Base-by-base conservation (phyloP, 2,329 filamentous ascomycete species). In the Exophiala spinifera region DNA sequence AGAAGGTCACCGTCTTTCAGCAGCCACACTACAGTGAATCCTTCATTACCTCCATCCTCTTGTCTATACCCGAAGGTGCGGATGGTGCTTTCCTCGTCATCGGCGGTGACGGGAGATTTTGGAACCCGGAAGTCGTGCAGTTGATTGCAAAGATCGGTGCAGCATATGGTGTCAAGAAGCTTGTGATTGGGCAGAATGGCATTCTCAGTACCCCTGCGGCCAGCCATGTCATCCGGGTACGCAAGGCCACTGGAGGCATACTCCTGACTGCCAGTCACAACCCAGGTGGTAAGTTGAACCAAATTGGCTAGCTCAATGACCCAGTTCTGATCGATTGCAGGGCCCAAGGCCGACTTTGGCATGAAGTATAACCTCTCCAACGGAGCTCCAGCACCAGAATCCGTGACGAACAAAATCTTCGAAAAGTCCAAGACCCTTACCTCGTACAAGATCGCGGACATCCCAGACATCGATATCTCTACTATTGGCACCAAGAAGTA, bases 361-460 rank as follows among this genome's bases (percentile, higher is more conserved):
- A 99, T 99, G 85, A 99, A 99, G 79, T 99, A 99, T 83, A 99
- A 99, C 81, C 81, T 99, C 56, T 80, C 90, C 72, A 97, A 99
- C 69, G 94, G 94, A 66, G 94, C 91, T 53, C 94, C 94, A 40
- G 94, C 94, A 53, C 94, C 94, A 55, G 94, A 99, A 75, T 87
- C 88, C 51, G 89, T 99, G 63, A 99, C 94, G 64, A 95, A 99
- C 84, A 96, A 95, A 79, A 97, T 99, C 72, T 97, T 83, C 77
- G 89, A 92, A 66, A 84, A 86, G 58, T 92, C 92, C 65, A 97
- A 96, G 81, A 85, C 81, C 61, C 81, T 99, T 65, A 89, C 84
- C 42, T 90, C 87, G 47, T 99, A 97, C 83, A 96, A 96, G 77
- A 87, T 96, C 63, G 83, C 88, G 66, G 84, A 90, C 64, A 88